Base-by-base conservation (phyloP, 768 basidiomycete genomes). In the Mycena rebaudengoi region DNA sequence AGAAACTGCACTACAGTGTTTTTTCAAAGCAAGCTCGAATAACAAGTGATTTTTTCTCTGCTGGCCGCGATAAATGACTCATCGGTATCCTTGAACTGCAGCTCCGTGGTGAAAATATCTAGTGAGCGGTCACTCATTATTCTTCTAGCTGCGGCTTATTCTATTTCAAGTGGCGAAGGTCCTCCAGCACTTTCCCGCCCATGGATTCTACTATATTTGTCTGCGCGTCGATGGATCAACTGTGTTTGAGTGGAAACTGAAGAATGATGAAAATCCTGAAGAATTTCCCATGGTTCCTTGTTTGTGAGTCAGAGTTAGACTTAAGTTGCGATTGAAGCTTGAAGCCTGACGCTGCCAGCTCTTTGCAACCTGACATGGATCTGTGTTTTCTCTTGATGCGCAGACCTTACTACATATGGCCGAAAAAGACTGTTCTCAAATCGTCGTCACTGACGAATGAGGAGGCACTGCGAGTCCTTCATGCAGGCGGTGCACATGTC, bases 351-450 rank as follows among this genome's bases (percentile, higher is more conserved):
- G 13, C 18, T 35, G 51, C 18, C 16, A 66, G 65, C 14, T 58
- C 60, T 12, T 32, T 66, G 3, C 32, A 23, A 11, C 49, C 60
- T n/a, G 55, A 59, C 23, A 37, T 39, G 29, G 50, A 66, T 23
- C 21, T 62, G 2, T 41, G 51, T 1, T 32, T 66, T 3, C 59
- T 55, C 14, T 43, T 66, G 11, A 20, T 39, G 13, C 65, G 65
- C 1, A 12, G 60, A 44, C 65, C 60, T 5, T 66, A 35, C 23
- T 61, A 57, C 28, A 40, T 66, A 26, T 66, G 65, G 65, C 65
- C 65, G 0, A 35, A 25, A 7, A 62, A 58, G 30, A 46, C 60
- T n/a, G 33, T 62, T 7, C n/a, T 66, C 1, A 52, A 59, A 46
- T 66, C 7, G 11, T 60, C 33, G 6, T 4, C 55, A n/a, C n/a